phyloP scores from a whole-genome alignment of 2,329 filamentous ascomycete species.

The Talaromyces sp. region DNA sequence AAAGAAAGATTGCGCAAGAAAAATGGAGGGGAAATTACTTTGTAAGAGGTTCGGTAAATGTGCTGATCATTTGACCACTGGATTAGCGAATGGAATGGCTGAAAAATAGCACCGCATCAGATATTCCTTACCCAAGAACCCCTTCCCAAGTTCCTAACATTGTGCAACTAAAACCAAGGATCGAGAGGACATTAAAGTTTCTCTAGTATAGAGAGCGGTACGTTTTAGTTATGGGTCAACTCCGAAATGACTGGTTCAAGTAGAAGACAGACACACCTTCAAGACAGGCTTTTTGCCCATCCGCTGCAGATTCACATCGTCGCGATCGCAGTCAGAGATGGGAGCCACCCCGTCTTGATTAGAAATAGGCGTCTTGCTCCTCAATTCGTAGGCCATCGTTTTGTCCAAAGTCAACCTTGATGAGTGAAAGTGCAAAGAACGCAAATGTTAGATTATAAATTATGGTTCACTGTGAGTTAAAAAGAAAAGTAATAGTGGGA shows the following conservation, averaged over 20 bases:
- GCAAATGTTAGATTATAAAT: constrained; percentile 1
- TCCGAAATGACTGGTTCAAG: background rate
- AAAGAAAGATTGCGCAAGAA: constrained; percentile 3
- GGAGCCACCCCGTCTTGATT: constrained; percentile 6
- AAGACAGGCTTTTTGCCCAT: constrained; percentile 12
- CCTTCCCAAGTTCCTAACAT: constrained; percentile 43
- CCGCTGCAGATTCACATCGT: constrained; percentile 12
- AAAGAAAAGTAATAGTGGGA: constrained; percentile 6
- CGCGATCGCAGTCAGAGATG: constrained; percentile 7
- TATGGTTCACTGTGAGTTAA: constrained; percentile 1
- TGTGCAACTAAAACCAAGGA: constrained; percentile 40
- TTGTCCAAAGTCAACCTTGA: constrained; percentile 2
- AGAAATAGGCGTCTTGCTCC: constrained; percentile 13
- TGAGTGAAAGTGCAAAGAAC: background rate
- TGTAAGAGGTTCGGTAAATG: constrained; percentile 21
- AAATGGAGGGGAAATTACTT: constrained; percentile 26
- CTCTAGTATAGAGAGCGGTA: constrained; percentile 26
- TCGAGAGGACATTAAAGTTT: constrained; percentile 41
- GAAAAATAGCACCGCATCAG: background rate
- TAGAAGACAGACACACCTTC: background rate
- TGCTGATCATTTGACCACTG: constrained; percentile 2
- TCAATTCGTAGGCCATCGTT: constrained; percentile 14
- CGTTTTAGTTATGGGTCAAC: background rate
- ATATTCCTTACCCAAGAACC: constrained; percentile 33
- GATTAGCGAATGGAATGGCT: constrained; percentile 4